These are phyloP conservation scores for Schrenkiella parvula DNA, from an alignment of 345 rosid genomes.

Conservation along the genomic window DNA sequence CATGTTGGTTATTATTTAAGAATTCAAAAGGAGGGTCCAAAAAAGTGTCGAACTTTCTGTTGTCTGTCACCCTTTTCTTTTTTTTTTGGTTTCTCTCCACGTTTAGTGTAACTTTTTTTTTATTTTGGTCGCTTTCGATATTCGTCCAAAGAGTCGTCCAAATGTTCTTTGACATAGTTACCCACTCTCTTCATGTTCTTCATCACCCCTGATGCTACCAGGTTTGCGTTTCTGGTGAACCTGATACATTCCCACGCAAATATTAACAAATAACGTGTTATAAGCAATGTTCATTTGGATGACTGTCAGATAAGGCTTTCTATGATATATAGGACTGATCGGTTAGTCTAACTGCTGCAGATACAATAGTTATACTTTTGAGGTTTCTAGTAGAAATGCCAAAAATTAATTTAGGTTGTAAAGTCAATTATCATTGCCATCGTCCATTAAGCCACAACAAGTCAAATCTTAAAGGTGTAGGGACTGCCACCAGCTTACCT, in stretches of 20 bases:
- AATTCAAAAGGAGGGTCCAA: not conserved
- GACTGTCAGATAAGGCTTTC: not conserved
- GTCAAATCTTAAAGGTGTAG: not conserved
- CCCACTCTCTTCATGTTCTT: constrained; percentile 57
- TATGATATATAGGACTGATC: not conserved
- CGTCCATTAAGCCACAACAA: not conserved
- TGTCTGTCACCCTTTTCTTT: not conserved
- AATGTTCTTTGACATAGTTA: constrained; percentile 45
- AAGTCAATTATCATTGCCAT: not conserved
- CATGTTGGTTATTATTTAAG: not conserved
- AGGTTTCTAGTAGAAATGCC: not conserved
- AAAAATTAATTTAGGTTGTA: not conserved
- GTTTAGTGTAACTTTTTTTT: not conserved
- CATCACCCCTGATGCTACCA: constrained; percentile 64
- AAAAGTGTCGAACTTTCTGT: constrained; percentile 15
- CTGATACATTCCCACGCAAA: constrained; percentile 28
- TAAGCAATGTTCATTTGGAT: not conserved
- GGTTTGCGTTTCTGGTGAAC: constrained; percentile 55
- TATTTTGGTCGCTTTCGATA: constrained; percentile 54
- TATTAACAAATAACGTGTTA: not conserved
- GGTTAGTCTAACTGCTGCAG: not conserved
- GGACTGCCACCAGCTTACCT: constrained; percentile 39
- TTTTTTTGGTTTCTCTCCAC: not conserved
- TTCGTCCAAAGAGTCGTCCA: constrained; percentile 49
- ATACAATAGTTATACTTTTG: not conserved